A percentile compares a stretch with the other conserved stretches of the same genome.
These are phyloP conservation scores for Lachnellula occidentalis DNA, from an alignment of 2,329 filamentous ascomycete species.

Conservation along the genomic window DNA sequence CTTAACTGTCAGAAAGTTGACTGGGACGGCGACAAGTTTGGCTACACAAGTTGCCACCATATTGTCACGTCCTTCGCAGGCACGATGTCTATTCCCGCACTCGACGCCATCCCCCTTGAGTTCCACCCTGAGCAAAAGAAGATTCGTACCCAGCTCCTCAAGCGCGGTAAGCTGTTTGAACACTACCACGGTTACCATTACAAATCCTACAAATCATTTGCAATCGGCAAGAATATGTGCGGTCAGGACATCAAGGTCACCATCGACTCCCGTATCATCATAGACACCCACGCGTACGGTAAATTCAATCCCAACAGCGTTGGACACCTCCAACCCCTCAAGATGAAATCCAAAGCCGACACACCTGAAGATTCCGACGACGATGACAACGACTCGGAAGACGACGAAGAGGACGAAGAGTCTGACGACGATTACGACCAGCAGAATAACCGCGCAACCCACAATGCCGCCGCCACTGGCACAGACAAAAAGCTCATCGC, in stretches of 20 bases:
- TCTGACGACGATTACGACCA: neutral
- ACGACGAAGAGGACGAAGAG: neutral
- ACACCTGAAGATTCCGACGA: neutral
- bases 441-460: neutral
- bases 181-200: constrained; percentile 42
- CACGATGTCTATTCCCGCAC: constrained; percentile 38
- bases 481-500: constrained; percentile 22
- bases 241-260: constrained; percentile 17
- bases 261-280: constrained; percentile 19
- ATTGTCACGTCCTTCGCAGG: constrained; percentile 39
- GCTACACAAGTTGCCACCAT: constrained; percentile 34
- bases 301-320: constrained; percentile 26
- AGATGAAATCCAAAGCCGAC: constrained; percentile 12
- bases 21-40: constrained; percentile 44
- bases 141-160: constrained; percentile 32
- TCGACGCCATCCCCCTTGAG: constrained; percentile 40
- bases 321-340: constrained; percentile 10
- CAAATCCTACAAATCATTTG: constrained; percentile 37
- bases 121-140: constrained; percentile 38
- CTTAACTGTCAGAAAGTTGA: constrained; percentile 41
- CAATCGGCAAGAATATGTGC: constrained; percentile 17
- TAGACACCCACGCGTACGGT: constrained; percentile 17
- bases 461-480: constrained; percentile 2
- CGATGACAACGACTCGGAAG: neutral
- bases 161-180: constrained; percentile 42